Percentiles rank a stretch among this genome's conserved stretches.
These are phyloP conservation scores for Rhododendron ovatum DNA, from an alignment of 148 eudicot species.

Conservation along the genomic window DNA sequence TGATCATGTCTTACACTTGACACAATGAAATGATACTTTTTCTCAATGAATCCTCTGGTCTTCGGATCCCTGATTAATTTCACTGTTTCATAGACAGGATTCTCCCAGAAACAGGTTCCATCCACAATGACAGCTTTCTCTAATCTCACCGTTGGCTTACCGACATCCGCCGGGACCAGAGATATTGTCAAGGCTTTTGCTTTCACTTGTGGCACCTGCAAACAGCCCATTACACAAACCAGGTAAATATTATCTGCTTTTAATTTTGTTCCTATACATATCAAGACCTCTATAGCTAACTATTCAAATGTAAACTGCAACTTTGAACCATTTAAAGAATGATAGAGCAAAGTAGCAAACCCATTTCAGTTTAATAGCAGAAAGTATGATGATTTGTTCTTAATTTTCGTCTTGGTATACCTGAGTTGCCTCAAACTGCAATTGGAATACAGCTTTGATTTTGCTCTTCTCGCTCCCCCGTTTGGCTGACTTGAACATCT, in stretches of 20 bases:
- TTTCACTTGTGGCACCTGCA: slow-evolving; percentile 66
- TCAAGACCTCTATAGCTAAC: not conserved
- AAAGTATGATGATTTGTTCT: not conserved
- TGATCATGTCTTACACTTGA: slow-evolving; percentile 49
- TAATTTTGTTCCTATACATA: not conserved
- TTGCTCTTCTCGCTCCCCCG: slow-evolving; percentile 57
- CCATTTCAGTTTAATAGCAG: not conserved
- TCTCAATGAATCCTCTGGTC: slow-evolving; percentile 66
- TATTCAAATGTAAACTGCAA: not conserved
- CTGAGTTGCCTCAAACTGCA: slow-evolving; percentile 91
- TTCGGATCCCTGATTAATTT: slow-evolving; percentile 65
- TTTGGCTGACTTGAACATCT: slow-evolving; percentile 82
- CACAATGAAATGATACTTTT: slow-evolving; percentile 62
- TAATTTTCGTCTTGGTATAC: slow-evolving; percentile 25
- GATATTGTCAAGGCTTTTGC: slow-evolving; percentile 62
- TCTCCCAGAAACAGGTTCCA: slow-evolving; percentile 84
- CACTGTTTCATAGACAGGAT: slow-evolving; percentile 79
- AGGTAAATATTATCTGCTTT: slow-evolving; percentile 6
- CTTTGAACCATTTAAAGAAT: not conserved
- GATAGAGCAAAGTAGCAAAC: not conserved
- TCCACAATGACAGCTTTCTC: slow-evolving; percentile 63
- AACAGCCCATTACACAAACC: slow-evolving; percentile 6
- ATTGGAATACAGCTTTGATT: slow-evolving; percentile 72
- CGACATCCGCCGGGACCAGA: slow-evolving; percentile 72
- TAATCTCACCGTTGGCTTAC: slow-evolving; percentile 78